Percentiles rank a stretch among this genome's conserved stretches.
Evolutionary conservation across 768 basidiomycete genomes (phyloP).

Genomic region (Mycena chlorophos): DNA sequence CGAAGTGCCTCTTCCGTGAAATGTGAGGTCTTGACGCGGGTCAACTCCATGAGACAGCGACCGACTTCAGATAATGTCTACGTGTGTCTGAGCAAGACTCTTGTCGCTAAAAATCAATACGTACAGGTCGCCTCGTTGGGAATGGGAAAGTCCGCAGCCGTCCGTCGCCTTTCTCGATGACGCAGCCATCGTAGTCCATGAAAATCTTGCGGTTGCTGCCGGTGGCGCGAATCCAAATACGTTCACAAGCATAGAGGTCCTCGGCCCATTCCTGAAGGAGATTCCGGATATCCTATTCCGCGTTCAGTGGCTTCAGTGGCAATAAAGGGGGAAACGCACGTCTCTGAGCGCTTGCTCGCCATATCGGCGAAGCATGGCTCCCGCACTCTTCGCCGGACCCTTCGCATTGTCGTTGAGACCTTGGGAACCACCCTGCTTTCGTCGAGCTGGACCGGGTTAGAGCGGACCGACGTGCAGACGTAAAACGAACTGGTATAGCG

Average conservation of each 20-base stretch:
- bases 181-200: slow-evolving; percentile 81
- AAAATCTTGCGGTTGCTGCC: slow-evolving; percentile 87
- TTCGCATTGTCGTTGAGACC: slow-evolving; percentile 90
- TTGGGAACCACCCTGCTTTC: slow-evolving; percentile 97
- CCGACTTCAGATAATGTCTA: slow-evolving; percentile 89
- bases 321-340: slow-evolving; percentile 42
- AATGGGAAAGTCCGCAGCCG: slow-evolving; percentile 91
- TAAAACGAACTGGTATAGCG: slow-evolving; percentile 87
- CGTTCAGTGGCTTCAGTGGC: slow-evolving; percentile 5
- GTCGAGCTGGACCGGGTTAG: slow-evolving; percentile 62
- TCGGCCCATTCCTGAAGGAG: slow-evolving; percentile 85
- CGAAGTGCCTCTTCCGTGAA: slow-evolving; percentile 82
- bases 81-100: not conserved
- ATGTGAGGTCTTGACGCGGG: slow-evolving; percentile 80
- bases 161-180: slow-evolving; percentile 76
- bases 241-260: slow-evolving; percentile 81
- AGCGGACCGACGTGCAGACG: not conserved
- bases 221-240: slow-evolving; percentile 90
- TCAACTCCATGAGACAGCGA: slow-evolving; percentile 85
- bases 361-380: slow-evolving; percentile 89
- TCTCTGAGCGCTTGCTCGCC: slow-evolving; percentile 93
- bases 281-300: slow-evolving; percentile 77
- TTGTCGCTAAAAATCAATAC: slow-evolving; percentile 29
- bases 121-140: slow-evolving; percentile 90
- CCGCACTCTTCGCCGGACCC: slow-evolving; percentile 90